Evolutionary conservation across 306 rosid genomes (phyloP), one percentile per base, ranked within the genome.

Genomic region (Dicorynia guianensis): DNA sequence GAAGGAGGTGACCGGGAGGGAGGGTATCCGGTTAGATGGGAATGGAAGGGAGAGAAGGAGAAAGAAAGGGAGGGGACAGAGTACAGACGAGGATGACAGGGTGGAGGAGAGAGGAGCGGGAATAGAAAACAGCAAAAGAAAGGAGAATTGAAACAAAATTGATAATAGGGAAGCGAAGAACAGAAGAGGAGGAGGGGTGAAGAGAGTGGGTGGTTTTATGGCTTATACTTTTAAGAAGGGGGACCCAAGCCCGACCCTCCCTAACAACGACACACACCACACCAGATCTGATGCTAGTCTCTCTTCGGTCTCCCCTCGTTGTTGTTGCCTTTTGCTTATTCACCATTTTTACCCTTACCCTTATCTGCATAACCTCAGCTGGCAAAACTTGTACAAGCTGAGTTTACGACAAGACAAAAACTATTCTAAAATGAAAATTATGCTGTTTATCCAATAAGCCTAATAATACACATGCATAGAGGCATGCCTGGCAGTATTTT

Each of bases 51-150:
- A 25, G 30, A 25, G 30, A 25, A 71, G 63, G 85, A 65, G 60
- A 73, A 77, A 52, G 60, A 46, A 50, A 11, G 11, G 71, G 68
- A 50, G 70, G 81, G 57, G 89, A 85, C 90, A 87, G 77, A 43
- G 97, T 90, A 87, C 96, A 94, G 96, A 90, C 90, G 86, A 72
- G 67, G 78, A 73, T 87, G 95, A 84, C 96, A 93, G 93, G 86
- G 96, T 90, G 96, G 92, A 85, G 11, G 33, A 63, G 59, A 75
- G 48, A 53, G 34, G 60, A 34, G 44, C 57, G 52, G 66, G 69
- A 82, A 82, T 82, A 85, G 87, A 80, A 88, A 79, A 84, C 82
- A 19, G 52, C 53, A 47, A 19, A 67, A 19, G 4, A 11, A 17
- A 50, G 10, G 1, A 33, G 11, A 86, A 65, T 18, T 72, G 42